Conservation (phyloP, 2,329 filamentous ascomycete genomes). For the Lasiodiplodia citricola region DNA sequence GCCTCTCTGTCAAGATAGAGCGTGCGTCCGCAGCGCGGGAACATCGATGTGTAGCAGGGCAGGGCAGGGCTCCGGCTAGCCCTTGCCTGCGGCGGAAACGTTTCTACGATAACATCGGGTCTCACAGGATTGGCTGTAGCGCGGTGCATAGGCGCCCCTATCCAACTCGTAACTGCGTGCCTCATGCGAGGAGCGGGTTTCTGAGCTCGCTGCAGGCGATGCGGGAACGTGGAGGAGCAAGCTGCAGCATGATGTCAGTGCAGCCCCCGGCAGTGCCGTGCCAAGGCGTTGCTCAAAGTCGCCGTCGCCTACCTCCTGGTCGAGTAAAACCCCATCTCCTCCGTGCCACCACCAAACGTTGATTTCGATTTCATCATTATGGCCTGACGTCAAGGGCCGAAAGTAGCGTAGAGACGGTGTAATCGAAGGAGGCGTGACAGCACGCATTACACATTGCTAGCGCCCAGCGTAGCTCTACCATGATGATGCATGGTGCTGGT, state of each 20-base stretch:
- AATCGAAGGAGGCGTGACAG: neutral
- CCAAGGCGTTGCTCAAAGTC: neutral
- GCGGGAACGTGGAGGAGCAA: conserved; percentile 9
- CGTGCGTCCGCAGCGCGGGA: neutral
- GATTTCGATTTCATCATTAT: neutral
- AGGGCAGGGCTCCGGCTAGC: neutral
- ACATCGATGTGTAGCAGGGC: neutral
- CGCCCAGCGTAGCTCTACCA: neutral
- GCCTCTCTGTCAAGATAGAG: too few species aligned
- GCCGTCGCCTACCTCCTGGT: conserved; percentile 2
- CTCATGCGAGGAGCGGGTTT: conserved; percentile 16
- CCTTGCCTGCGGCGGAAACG: conserved; percentile 9
- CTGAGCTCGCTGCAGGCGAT: neutral
- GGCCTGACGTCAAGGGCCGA: neutral
- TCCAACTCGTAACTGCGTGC: conserved; percentile 3
- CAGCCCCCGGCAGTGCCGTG: neutral
- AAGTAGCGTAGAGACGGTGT: neutral
- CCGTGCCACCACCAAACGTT: neutral
- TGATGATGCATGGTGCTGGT: neutral
- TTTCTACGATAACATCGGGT: conserved; percentile 10
- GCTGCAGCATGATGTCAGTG: conserved; percentile 13
- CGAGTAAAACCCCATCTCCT: neutral
- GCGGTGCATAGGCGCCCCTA: neutral
- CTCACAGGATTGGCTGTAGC: neutral
- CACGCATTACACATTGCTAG: neutral